Base-by-base conservation (phyloP, 805 yeast genomes). In the Tetrapisispora namnaoensis region DNA sequence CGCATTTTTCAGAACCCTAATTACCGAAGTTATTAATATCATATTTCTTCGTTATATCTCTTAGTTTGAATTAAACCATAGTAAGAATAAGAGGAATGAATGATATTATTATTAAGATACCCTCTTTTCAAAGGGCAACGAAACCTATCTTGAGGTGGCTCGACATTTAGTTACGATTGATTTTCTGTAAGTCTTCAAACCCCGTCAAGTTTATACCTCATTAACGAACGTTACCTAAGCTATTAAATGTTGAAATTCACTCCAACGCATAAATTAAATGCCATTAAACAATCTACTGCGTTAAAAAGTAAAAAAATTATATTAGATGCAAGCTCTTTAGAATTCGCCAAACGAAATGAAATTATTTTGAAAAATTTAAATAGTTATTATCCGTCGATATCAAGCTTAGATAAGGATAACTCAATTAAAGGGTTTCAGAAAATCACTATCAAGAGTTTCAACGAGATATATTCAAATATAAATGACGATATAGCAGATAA, bases 361-460 rank as follows among this genome's bases (percentile, higher is more conserved):
- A 45, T 30, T 16, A 52, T 63, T 21, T 44, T 43, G 7, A 34
- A 45, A 34, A 46, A 56, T 37, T 36, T 52, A 27, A n/a, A 42
- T 20, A 34, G 34, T 18, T 62, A 46, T 49, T 64, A 62, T 39
- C 68, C 68, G 2, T 60, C 66, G 1, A 48, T 63, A 39, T 53
- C 66, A 14, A 42, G 44, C 14, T 14, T 58, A 4, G 38, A 36
- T 14, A 11, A 28, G 22, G 20, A 37, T 28, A 6, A 22, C 21
- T 36, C 18, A 16, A n/a, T 34, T 3, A 35, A 24, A 14, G n/a
- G 10, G 13, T 18, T 27, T 28, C 30, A 36, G 3, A 36, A 51
- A 17, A 48, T 56, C 4, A 30, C 56, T 8, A 46, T 60, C 16
- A 45, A 46, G 9, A 36, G 49, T 27, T 61, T 61, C 37, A 44